Base-by-base conservation (phyloP, 2,329 filamentous ascomycete species). In the Penicillium janthinellum region DNA sequence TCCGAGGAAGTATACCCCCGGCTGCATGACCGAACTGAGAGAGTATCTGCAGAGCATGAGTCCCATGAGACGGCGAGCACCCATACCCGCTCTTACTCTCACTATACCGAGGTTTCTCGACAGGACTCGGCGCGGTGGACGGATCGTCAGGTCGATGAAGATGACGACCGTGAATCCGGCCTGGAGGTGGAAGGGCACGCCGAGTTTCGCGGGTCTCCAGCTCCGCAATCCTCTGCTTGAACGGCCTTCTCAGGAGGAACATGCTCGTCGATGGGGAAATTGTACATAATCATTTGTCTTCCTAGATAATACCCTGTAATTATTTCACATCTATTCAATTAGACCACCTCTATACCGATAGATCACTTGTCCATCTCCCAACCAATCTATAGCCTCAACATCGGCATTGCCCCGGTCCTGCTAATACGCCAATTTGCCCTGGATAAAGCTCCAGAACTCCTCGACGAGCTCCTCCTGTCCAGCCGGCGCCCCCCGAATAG, bases 71-170 rank as follows among this genome's bases (percentile, higher is more conserved):
- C 58, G 1, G 47, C 49, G 38, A 61, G 64, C 42, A 64, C 48
- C 7, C 49, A 54, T 12, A 62, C 52, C 17, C 39, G 22, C 37
- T 35, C 51, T 11, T 47, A 39, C 5, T 61, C 57, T 12, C 51
- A 61, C n/a, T 52, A 57, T 35, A 56, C 61, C 2, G 63, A 59
- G 10, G 62, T 72, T 28, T 61, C 71, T 25, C 67, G 71, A 28
- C 67, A 69, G 49, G 87, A 89, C 66, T 88, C 85, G 3, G 79
- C 83, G 56, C 82, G 81, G 4, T 90, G 88, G 88, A 89, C 85
- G 70, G 88, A 90, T 51, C 79, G 82, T 11, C 86, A 89, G 70
- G 88, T 86, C 78, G 78, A 79, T 10, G 81, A 76, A 28, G 77
- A 81, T 50, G 80, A 83, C 57, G 79, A 77, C 51, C 78, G 80